Evolutionary conservation across 106 monocot genomes (phyloP).

Genomic region (Phalaenopsis aphrodite): DNA sequence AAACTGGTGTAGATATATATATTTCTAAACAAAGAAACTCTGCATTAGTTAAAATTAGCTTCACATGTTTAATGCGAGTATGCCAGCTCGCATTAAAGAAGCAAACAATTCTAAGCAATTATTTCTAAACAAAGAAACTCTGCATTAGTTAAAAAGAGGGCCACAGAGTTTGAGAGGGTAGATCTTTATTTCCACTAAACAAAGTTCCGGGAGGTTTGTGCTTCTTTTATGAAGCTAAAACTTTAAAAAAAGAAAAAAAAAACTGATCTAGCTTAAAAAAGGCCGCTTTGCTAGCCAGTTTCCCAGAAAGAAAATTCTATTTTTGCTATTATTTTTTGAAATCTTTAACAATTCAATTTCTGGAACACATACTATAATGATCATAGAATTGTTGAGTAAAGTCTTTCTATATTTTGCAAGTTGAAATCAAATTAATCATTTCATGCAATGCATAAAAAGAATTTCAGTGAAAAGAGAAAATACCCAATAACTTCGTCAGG

Average conservation of each 20-base stretch:
- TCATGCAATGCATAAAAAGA: not conserved
- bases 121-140: too few relatives aligned
- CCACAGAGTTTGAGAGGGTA: not conserved
- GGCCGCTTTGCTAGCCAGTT: not conserved
- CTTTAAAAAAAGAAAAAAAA: not conserved
- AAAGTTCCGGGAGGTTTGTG: not conserved
- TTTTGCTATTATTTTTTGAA: not conserved
- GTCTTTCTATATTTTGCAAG: not conserved
- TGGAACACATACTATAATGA: not conserved
- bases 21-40: too few relatives aligned
- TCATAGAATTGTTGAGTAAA: not conserved
- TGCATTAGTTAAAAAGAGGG: not conserved
- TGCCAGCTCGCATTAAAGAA: too few relatives aligned
- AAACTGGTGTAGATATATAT: too few relatives aligned
- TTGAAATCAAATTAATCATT: not conserved
- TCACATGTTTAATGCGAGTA: too few relatives aligned
- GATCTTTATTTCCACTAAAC: not conserved
- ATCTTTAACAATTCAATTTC: not conserved
- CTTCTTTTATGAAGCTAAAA: not conserved
- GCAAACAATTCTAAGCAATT: too few relatives aligned
- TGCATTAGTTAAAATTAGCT: too few relatives aligned
- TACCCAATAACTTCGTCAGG: constrained; percentile 97
- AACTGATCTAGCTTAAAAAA: not conserved
- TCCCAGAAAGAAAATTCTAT: not conserved
- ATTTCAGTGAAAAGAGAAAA: not conserved